Percentiles rank a stretch among this genome's conserved stretches.
Conservation (phyloP, 2,329 filamentous ascomycete species). For the Monilinia fructicola region DNA sequence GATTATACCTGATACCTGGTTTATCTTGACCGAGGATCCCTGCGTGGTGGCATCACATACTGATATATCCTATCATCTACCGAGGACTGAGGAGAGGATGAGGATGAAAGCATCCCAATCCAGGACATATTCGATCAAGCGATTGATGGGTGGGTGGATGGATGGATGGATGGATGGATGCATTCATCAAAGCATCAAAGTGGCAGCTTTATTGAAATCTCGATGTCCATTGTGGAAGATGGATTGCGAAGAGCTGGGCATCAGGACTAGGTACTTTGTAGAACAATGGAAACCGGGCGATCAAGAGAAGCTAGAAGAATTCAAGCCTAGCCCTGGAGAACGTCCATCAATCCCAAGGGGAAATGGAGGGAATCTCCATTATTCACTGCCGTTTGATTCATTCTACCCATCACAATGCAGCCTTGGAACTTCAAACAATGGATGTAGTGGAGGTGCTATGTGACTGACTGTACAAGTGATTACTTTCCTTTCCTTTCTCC, state of each 20-base stretch:
- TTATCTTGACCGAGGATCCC: too few relatives aligned
- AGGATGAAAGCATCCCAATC: not conserved
- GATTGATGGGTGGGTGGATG: not conserved
- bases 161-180: not conserved
- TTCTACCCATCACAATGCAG: not conserved
- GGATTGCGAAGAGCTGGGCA: not conserved
- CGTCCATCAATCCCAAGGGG: too few relatives aligned
- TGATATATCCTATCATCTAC: too few relatives aligned
- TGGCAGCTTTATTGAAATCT: not conserved
- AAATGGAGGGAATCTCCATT: too few relatives aligned
- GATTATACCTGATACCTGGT: too few relatives aligned
- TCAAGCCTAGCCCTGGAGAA: not conserved
- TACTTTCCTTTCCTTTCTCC: too few relatives aligned
- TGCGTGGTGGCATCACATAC: too few relatives aligned
- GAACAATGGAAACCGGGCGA: not conserved
- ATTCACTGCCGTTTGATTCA: not conserved
- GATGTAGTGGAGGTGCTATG: too few relatives aligned
- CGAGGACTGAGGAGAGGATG: too few relatives aligned
- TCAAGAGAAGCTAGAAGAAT: not conserved
- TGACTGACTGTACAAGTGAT: too few relatives aligned
- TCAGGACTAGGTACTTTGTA: not conserved
- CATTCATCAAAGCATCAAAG: not conserved
- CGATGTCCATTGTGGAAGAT: not conserved
- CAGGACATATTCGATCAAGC: not conserved
- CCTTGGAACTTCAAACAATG: not conserved